These are phyloP conservation scores for Tetragonia tetragonoides DNA, from an alignment of 148 eudicot genomes.

Conservation along the genomic window DNA sequence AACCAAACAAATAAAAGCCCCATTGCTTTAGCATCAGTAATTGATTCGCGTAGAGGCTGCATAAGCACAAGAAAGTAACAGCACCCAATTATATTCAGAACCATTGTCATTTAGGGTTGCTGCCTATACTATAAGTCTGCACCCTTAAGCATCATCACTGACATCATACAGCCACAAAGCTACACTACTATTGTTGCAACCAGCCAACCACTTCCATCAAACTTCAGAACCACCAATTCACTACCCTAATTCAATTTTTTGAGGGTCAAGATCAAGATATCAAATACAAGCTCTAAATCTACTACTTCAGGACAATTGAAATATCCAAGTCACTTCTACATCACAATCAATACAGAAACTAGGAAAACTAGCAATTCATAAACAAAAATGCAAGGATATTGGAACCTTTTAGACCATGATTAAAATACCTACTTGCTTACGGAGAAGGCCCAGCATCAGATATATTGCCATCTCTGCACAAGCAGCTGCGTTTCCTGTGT, in stretches of 20 bases:
- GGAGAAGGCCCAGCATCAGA: slow-evolving; percentile 88
- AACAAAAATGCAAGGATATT: neutral
- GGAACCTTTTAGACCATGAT: neutral
- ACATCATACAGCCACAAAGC: neutral
- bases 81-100: neutral
- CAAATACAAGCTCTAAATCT: neutral
- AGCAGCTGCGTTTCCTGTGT: slow-evolving; percentile 84
- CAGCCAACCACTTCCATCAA: neutral
- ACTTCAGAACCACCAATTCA: neutral
- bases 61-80: neutral
- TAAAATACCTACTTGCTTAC: slow-evolving; percentile 59
- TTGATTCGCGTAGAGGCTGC: no score
- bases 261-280: neutral
- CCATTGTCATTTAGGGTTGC: neutral
- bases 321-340: neutral
- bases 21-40: no score
- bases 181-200: no score
- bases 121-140: neutral
- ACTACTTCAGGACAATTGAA: neutral
- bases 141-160: neutral
- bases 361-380: neutral
- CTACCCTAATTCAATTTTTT: neutral
- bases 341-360: neutral
- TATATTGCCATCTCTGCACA: slow-evolving; percentile 99
- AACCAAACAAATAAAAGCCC: neutral